These are phyloP conservation scores for Shiraia sp. DNA, from an alignment of 2,329 filamentous ascomycete species.

Conservation along the genomic window DNA sequence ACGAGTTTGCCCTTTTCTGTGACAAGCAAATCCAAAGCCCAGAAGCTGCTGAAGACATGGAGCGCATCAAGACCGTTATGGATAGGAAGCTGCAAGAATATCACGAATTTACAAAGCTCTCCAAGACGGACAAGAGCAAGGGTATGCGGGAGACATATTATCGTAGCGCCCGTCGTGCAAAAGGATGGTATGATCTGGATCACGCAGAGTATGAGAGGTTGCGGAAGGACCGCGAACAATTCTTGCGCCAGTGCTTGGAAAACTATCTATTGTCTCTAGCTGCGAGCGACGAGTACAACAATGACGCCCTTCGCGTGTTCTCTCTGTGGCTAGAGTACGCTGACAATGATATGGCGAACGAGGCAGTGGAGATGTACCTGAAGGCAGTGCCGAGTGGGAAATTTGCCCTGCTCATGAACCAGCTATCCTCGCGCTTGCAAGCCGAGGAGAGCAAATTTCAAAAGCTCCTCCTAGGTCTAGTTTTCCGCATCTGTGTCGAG, in stretches of 20 bases:
- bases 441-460: slow-evolving; percentile 74
- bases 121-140: slow-evolving; percentile 52
- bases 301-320: slow-evolving; percentile 87
- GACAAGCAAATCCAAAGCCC: slow-evolving; percentile 90
- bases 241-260: slow-evolving; percentile 85
- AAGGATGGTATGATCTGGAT: slow-evolving; percentile 88
- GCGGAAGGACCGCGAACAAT: slow-evolving; percentile 74
- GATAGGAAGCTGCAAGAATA: slow-evolving; percentile 83
- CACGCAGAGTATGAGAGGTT: slow-evolving; percentile 82
- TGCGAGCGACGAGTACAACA: slow-evolving; percentile 86
- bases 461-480: slow-evolving; percentile 69
- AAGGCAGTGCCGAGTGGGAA: slow-evolving; percentile 82
- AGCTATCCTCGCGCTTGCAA: slow-evolving; percentile 89
- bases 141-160: slow-evolving; percentile 55
- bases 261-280: slow-evolving; percentile 87
- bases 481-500: slow-evolving; percentile 83
- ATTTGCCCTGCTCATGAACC: slow-evolving; percentile 91
- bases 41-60: slow-evolving; percentile 81
- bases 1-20: slow-evolving; percentile 94
- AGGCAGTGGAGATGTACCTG: slow-evolving; percentile 72
- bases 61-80: slow-evolving; percentile 76
- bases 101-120: slow-evolving; percentile 67
- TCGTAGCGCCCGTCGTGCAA: slow-evolving; percentile 70
- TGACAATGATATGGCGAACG: slow-evolving; percentile 74
- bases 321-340: slow-evolving; percentile 92